These are phyloP conservation scores for Stephania japonica DNA, from an alignment of 164 flowering plant genomes.

Conservation along the genomic window DNA sequence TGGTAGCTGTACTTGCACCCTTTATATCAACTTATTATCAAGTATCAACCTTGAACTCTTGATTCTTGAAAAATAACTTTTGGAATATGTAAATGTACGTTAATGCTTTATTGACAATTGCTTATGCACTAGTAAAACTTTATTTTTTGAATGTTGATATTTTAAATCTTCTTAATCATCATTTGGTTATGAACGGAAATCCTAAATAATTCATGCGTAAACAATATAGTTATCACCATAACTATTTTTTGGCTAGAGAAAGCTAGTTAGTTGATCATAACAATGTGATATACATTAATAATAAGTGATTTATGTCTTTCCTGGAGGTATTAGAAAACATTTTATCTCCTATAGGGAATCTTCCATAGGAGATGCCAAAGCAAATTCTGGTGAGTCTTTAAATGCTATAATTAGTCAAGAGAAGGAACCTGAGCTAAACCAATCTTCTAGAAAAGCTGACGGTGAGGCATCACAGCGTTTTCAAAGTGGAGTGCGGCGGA, in stretches of 20 bases:
- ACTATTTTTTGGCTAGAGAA: no score
- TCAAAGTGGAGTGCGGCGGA: conserved; percentile 93
- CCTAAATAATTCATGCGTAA: not conserved
- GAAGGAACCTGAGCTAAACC: conserved; percentile 39
- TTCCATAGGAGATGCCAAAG: conserved; percentile 63
- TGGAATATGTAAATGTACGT: not conserved
- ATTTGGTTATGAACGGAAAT: not conserved
- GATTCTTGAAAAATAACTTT: not conserved
- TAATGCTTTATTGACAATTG: no score
- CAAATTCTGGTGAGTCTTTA: conserved; percentile 50
- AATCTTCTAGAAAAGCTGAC: conserved; percentile 30
- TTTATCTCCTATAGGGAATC: conserved; percentile 48
- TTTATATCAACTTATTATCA: no score
- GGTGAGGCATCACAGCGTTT: conserved; percentile 40
- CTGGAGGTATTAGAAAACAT: not conserved
- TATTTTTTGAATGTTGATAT: not conserved
- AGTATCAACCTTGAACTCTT: not conserved
- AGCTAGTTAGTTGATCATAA: not conserved
- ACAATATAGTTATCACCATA: not conserved
- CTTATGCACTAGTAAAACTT: not conserved
- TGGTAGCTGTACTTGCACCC: no score
- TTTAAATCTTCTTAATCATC: not conserved
- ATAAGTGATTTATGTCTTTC: not conserved
- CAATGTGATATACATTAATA: not conserved
- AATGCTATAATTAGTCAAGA: conserved; percentile 40